phyloP scores from a whole-genome alignment of 805 yeast species.

The Candida sphagnicola region DNA sequence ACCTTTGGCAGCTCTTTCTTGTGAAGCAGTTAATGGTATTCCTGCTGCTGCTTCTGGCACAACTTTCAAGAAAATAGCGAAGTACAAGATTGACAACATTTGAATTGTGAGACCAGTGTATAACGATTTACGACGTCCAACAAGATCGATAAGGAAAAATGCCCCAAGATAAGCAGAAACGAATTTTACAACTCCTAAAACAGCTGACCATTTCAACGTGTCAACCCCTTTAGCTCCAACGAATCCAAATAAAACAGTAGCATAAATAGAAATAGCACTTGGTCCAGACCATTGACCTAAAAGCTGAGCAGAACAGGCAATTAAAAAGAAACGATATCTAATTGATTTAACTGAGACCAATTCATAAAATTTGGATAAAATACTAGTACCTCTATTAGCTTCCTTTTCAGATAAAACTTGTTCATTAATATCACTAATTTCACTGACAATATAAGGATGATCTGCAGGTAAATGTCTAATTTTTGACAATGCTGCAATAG shows the following conservation, averaged over 20 bases:
- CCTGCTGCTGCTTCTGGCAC: constrained; percentile 39
- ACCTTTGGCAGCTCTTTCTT: constrained; percentile 37
- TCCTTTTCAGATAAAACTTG: constrained; percentile 27
- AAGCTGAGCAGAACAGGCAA: constrained; percentile 40
- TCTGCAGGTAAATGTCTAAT: constrained; percentile 40
- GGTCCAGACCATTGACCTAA: constrained; percentile 57
- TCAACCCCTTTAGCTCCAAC: constrained; percentile 41
- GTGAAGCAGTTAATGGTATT: constrained; percentile 22
- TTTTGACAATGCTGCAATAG: constrained; percentile 32
- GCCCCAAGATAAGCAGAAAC: constrained; percentile 44
- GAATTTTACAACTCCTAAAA: constrained; percentile 50
- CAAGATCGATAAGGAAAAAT: constrained; percentile 46
- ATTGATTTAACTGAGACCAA: constrained; percentile 29
- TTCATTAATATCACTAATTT: constrained; percentile 46
- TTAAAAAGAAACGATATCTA: constrained; percentile 39
- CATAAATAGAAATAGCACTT: constrained; percentile 49
- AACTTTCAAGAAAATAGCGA: constrained; percentile 42
- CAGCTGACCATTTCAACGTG: constrained; percentile 43
- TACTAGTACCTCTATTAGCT: constrained; percentile 17
- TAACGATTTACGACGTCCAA: constrained; percentile 47
- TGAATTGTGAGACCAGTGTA: constrained; percentile 46
- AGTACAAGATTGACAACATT: constrained; percentile 37
- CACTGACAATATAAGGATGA: constrained; percentile 46
- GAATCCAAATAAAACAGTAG: constrained; percentile 45
- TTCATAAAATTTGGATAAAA: constrained; percentile 22